Percentiles rank a stretch among this genome's conserved stretches.
Conservation (phyloP, 441 rosid genomes). For the Raphanus hybrid region DNA sequence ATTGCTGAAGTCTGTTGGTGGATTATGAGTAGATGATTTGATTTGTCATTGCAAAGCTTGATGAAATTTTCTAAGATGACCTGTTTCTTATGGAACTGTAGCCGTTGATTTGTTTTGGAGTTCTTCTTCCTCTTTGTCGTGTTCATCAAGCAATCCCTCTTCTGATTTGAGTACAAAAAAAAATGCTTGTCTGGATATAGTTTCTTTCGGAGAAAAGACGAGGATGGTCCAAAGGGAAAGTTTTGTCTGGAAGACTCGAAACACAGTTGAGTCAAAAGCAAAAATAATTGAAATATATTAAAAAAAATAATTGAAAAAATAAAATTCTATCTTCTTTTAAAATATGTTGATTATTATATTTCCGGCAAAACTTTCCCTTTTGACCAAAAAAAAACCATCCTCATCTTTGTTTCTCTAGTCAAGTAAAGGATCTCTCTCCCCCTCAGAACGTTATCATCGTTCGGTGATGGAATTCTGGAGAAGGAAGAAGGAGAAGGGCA, state of each 20-base stretch:
- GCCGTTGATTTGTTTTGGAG: background rate
- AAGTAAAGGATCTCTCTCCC: no score
- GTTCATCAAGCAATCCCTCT: background rate
- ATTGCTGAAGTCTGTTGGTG: background rate
- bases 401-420: no score
- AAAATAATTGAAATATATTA: background rate
- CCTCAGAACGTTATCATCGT: no score
- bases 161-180: background rate
- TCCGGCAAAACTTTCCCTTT: no score
- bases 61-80: background rate
- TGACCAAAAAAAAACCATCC: no score
- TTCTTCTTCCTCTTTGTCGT: background rate
- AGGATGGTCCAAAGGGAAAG: constrained; percentile 9
- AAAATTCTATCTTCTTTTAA: no score
- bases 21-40: constrained; percentile 18
- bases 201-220: background rate
- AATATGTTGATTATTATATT: background rate
- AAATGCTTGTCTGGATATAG: background rate
- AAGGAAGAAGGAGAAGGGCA: no score
- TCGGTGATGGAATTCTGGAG: no score
- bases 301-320: background rate
- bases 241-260: background rate
- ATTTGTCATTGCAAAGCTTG: constrained; percentile 34
- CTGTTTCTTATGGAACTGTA: background rate
- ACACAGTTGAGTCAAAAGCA: background rate